Evolutionary conservation across 1,284 basidiomycete genomes (phyloP).

Genomic region (Fomitopsis palustris): DNA sequence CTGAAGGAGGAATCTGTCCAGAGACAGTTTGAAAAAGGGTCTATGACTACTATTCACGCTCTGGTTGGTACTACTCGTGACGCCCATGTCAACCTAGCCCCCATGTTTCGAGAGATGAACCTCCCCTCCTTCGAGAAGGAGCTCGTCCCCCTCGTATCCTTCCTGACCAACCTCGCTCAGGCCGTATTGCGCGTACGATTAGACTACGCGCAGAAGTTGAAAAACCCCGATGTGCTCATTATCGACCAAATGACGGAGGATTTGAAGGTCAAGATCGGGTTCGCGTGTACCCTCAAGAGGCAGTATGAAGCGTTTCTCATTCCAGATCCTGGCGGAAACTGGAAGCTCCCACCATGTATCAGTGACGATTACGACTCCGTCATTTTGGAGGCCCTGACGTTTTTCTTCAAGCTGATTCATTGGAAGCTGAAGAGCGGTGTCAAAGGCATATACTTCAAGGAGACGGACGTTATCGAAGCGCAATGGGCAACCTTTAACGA

Average conservation of each 20-base stretch:
- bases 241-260: slow-evolving; percentile 97
- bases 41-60: slow-evolving; percentile 82
- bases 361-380: slow-evolving; percentile 88
- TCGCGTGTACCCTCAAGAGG: slow-evolving; percentile 92
- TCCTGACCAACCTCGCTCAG: slow-evolving; percentile 93
- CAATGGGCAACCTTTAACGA: slow-evolving; percentile 97
- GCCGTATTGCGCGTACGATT: slow-evolving; percentile 88
- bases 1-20: slow-evolving; percentile 96
- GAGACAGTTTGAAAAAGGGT: slow-evolving; percentile 91
- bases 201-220: slow-evolving; percentile 87
- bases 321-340: slow-evolving; percentile 83
- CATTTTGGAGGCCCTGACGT: slow-evolving; percentile 83
- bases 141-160: slow-evolving; percentile 90
- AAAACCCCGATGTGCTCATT: slow-evolving; percentile 86
- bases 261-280: slow-evolving; percentile 86
- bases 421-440: slow-evolving; percentile 94
- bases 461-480: slow-evolving; percentile 94
- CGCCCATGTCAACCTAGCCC: slow-evolving; percentile 80
- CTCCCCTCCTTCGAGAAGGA: slow-evolving; percentile 93
- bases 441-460: slow-evolving; percentile 93
- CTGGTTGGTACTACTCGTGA: slow-evolving; percentile 87
- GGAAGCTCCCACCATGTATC: slow-evolving; percentile 88
- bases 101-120: slow-evolving; percentile 77
- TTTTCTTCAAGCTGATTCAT: slow-evolving; percentile 93
- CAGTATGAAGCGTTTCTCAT: slow-evolving; percentile 90